Base-by-base conservation (phyloP, 805 yeast genomes). In the Candida insectorum region DNA sequence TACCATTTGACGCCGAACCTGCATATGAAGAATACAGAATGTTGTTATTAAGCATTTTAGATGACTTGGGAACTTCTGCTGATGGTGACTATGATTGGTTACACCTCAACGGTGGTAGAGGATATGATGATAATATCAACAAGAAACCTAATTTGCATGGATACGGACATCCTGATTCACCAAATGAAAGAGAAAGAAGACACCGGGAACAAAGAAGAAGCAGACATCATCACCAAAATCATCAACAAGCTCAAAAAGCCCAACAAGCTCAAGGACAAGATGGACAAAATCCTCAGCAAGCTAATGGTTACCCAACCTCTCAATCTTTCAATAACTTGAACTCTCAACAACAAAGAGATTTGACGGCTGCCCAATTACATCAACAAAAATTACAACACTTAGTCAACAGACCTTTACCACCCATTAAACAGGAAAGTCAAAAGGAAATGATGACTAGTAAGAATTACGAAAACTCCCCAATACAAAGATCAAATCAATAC, bases 51-150 rank as follows among this genome's bases (percentile, higher is more conserved):
- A 71, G 75, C 6, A 77, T 74, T 4, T 60, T 85, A 45, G 69
- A 66, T 32, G 78, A 75, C 36, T 58, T 76, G 42, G 80, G 80
- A 11, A 76, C 76, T 48, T 51, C 60, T 23, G 78, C 79, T 39
- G 97, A 93, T 61, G 95, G 85, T 28, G 89, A 85, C 52, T 93
- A 88, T 61, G 98, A 93, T 67, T 93, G 98, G 98, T 86, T 88
- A 96, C 85, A 83, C 51, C 71, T 93, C 48, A 93, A 93, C 57
- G 86, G 85, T 36, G 97, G 97, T 40, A 80, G 81, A 58, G 97
- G 97, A 34, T 91, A 96, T 96, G 97, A 93, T 62, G 75, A 85
- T 19, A 69, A 84, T 13, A 77, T 83, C 43, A 88, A 88, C 62
- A 88, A 87, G 58, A 89, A 89, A 60, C 95, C 96, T 34, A 89